Evolutionary conservation across 2,329 filamentous ascomycete genomes (phyloP).

Genomic region (Colletotrichum destructivum): DNA sequence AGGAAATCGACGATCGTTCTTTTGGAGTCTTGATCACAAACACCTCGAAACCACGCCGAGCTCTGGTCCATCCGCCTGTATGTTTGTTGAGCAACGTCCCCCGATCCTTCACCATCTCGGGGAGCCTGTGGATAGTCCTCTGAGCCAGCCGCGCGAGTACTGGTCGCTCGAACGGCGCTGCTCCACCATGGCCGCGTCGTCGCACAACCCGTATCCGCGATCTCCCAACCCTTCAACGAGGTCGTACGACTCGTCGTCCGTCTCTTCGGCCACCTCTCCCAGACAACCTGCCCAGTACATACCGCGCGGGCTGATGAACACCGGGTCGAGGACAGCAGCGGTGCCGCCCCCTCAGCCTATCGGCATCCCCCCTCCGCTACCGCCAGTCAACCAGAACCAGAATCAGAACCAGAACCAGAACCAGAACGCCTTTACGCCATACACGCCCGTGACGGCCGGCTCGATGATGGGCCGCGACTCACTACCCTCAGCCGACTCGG

Average conservation of each 20-base stretch:
- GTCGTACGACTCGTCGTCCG: conserved; percentile 76
- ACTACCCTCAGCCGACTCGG: conserved; percentile 71
- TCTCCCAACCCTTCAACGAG: conserved; percentile 74
- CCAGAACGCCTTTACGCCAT: conserved; percentile 67
- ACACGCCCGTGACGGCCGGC: conserved; percentile 65
- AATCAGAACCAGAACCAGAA: conserved; percentile 50
- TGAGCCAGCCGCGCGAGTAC: conserved; percentile 53
- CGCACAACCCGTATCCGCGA: conserved; percentile 72
- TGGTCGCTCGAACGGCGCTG: conserved; percentile 48
- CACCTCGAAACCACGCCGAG: conserved; percentile 1
- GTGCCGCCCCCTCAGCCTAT: conserved; percentile 67
- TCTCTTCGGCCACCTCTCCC: conserved; percentile 74
- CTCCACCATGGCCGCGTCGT: conserved; percentile 45
- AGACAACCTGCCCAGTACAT: conserved; percentile 68
- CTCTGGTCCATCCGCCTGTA: conserved; percentile 51
- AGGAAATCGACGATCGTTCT: not conserved
- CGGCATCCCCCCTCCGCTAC: conserved; percentile 64
- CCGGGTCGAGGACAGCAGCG: conserved; percentile 65
- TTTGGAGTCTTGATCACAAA: no score
- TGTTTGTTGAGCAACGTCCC: conserved; percentile 58
- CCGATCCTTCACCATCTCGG: conserved; percentile 55
- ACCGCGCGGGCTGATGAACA: conserved; percentile 64
- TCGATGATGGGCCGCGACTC: conserved; percentile 72
- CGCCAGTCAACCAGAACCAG: conserved; percentile 57
- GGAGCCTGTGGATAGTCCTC: conserved; percentile 55